Conservation (phyloP, 495 filamentous ascomycete genomes). For the Penicillium verhagenii region DNA sequence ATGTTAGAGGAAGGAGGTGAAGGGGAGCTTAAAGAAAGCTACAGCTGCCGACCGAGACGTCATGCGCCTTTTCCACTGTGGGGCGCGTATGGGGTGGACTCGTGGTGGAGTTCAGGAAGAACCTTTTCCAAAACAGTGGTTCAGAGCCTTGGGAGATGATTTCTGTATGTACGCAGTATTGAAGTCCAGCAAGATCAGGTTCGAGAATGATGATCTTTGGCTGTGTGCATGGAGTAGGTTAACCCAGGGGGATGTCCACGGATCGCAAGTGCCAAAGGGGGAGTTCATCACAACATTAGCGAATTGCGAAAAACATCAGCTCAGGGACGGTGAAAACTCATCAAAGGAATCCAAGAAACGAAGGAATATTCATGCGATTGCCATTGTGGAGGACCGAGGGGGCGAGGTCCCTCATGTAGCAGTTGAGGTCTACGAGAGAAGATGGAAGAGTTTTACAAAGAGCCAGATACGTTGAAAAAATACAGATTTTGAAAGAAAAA, state of each 20-base stretch:
- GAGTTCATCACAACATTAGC: too few relatives aligned
- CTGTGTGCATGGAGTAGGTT: too few relatives aligned
- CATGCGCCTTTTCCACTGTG: slow-evolving; percentile 24
- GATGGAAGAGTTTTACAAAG: slow-evolving; percentile 1
- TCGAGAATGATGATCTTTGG: too few relatives aligned
- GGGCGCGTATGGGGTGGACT: slow-evolving; percentile 12
- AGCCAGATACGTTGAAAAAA: slow-evolving; percentile 20
- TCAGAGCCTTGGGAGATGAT: neutral
- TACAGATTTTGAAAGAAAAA: slow-evolving; percentile 43
- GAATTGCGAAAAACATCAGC: too few relatives aligned
- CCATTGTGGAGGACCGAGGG: too few relatives aligned
- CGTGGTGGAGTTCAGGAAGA: slow-evolving; percentile 1
- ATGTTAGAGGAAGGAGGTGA: neutral
- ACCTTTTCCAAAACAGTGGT: neutral
- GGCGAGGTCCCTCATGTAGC: too few relatives aligned
- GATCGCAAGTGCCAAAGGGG: too few relatives aligned
- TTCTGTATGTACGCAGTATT: neutral
- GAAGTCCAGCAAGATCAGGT: neutral
- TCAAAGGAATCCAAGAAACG: too few relatives aligned
- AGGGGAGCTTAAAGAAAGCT: slow-evolving; percentile 9
- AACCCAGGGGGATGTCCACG: too few relatives aligned
- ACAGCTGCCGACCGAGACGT: slow-evolving; percentile 21
- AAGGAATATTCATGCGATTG: too few relatives aligned
- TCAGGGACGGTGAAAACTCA: too few relatives aligned
- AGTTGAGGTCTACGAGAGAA: too few relatives aligned